Evolutionary conservation across 169 alveolate species (phyloP), one percentile per base, ranked within the genome.

Genomic region (Cryptosporidium baileyi): DNA sequence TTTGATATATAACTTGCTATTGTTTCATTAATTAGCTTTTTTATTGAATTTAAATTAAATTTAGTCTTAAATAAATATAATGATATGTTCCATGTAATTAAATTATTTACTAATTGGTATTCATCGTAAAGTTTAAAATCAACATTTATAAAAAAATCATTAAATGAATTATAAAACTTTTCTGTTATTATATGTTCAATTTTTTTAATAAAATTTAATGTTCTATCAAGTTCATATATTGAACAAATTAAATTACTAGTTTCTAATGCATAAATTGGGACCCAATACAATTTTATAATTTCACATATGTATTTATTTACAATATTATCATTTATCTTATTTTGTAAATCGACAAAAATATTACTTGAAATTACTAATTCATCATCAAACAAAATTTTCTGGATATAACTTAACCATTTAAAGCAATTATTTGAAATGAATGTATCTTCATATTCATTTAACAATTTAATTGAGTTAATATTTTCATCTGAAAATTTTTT

Each of bases 281-380:
- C 22, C 85, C 85, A 74, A 51, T 54, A 54, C 2, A 24, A 6
- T 22, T 17, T 74, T 32, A 74, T 17, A 32, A 74, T 54, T 30
- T 74, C 85, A 40, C 32, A 74, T 6, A 74, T 34, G 54, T 74
- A 74, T 17, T 57, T 34, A 57, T 30, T 57, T 8, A 57, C n/a
- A 57, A 17, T 17, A 24, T 17, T 30, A 1, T 24, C 3, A 19
- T 65, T 32, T 38, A 51, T 65, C 13, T 34, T 36, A 24, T n/a
- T 62, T 40, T 62, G 24, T 2, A 43, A 3, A 41, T 62, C 43
- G n/a, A n/a, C n/a, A n/a, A n/a, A n/a, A n/a, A n/a, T n/a, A n/a
- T n/a, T n/a, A n/a, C n/a, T n/a, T n/a, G n/a, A n/a, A n/a, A n/a
- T n/a, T n/a, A n/a, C n/a, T n/a, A n/a, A n/a, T n/a, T n/a, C n/a